Percentiles rank a stretch among this genome's conserved stretches.
These are phyloP conservation scores for Penicillium expansum DNA, from an alignment of 2,329 filamentous ascomycete genomes.

Conservation along the genomic window DNA sequence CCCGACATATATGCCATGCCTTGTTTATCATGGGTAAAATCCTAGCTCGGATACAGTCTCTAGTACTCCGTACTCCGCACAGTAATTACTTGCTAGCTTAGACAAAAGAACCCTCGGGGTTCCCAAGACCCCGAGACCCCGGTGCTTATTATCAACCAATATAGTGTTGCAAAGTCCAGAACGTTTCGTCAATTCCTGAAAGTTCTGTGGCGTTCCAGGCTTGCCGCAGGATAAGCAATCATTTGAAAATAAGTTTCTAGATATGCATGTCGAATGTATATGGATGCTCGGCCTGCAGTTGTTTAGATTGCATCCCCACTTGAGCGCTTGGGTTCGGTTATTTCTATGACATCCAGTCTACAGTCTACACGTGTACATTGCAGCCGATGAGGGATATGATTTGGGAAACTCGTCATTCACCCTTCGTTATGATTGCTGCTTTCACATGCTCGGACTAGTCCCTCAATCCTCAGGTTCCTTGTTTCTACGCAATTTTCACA, in stretches of 20 bases:
- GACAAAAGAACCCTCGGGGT: not conserved
- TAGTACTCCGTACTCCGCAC: no score
- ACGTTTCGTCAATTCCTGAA: not conserved
- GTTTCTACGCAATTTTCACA: not conserved
- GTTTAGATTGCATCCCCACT: not conserved
- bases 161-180: not conserved
- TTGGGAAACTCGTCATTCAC: not conserved
- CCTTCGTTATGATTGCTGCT: not conserved
- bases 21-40: no score
- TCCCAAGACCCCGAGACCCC: not conserved
- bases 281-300: not conserved
- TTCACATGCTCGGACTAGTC: not conserved
- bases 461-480: no score
- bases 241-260: not conserved
- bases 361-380: not conserved
- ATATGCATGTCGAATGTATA: not conserved
- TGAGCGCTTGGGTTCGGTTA: not conserved
- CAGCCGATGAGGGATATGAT: not conserved
- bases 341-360: not conserved
- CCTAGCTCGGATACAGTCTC: not conserved
- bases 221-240: not conserved
- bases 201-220: not conserved
- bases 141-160: not conserved
- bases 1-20: no score
- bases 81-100: not conserved